A percentile compares a stretch with the other conserved stretches of the same genome.
These are phyloP conservation scores for Canariomyces notabilis DNA, from an alignment of 2,329 filamentous ascomycete genomes.

Conservation along the genomic window DNA sequence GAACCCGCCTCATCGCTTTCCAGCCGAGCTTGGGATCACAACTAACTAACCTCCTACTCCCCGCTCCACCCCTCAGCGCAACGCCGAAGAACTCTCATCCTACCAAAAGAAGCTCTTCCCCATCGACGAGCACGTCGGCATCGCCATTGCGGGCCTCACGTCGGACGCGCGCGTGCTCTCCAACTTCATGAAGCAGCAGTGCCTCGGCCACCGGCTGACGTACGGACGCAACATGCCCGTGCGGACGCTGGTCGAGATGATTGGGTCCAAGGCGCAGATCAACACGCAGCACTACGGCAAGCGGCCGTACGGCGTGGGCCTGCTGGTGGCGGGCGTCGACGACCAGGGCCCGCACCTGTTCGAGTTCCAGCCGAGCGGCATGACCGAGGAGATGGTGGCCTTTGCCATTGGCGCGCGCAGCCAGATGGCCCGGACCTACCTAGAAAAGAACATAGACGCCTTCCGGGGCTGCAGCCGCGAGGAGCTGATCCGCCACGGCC, in stretches of 20 bases:
- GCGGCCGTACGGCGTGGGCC: slow-evolving; percentile 90
- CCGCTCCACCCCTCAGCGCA: slow-evolving; percentile 60
- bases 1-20: slow-evolving; percentile 2
- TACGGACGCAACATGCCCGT: slow-evolving; percentile 92
- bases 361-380: slow-evolving; percentile 93
- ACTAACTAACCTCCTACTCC: slow-evolving; percentile 12
- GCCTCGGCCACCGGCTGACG: slow-evolving; percentile 88
- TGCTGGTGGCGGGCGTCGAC: slow-evolving; percentile 90
- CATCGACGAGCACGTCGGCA: slow-evolving; percentile 90
- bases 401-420: slow-evolving; percentile 93
- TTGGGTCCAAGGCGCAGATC: slow-evolving; percentile 92
- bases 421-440: slow-evolving; percentile 96
- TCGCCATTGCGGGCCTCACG: slow-evolving; percentile 93
- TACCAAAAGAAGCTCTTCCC: slow-evolving; percentile 99
- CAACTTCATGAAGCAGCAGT: slow-evolving; percentile 99
- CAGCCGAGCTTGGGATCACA: slow-evolving; percentile 5
- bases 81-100: slow-evolving; percentile 97
- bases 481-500: slow-evolving; percentile 83
- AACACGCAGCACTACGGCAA: slow-evolving; percentile 98
- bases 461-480: slow-evolving; percentile 75
- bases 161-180: slow-evolving; percentile 97
- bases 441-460: slow-evolving; percentile 83
- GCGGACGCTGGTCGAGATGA: slow-evolving; percentile 82
- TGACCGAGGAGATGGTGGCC: slow-evolving; percentile 95
- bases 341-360: slow-evolving; percentile 92